Evolutionary conservation across 2,329 filamentous ascomycete genomes (phyloP).

Genomic region (Pestalotiopsis sp.): DNA sequence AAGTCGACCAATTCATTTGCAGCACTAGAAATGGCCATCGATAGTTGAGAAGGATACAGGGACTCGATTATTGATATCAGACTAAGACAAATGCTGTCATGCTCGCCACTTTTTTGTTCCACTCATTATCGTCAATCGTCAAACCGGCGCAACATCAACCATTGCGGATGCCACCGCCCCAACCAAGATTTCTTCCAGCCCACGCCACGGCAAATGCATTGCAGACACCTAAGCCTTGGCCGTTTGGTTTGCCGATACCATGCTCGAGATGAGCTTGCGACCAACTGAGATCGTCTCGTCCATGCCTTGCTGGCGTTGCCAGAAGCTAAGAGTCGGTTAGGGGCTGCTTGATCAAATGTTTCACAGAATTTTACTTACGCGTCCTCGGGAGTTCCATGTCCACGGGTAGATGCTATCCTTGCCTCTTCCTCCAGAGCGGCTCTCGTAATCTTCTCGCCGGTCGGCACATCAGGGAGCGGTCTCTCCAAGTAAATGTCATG

Average conservation of each 20-base stretch:
- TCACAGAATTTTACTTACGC: slow-evolving; percentile 38
- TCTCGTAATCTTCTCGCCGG: slow-evolving; percentile 66
- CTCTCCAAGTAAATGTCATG: slow-evolving; percentile 52
- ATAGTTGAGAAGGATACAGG: not conserved
- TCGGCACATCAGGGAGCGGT: slow-evolving; percentile 49
- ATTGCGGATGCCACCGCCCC: not conserved
- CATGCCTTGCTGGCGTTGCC: slow-evolving; percentile 62
- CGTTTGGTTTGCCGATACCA: slow-evolving; percentile 9
- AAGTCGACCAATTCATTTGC: slow-evolving; percentile 4
- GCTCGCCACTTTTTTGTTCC: not conserved
- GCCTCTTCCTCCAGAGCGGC: slow-evolving; percentile 68
- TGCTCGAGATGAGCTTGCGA: slow-evolving; percentile 54
- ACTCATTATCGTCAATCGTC: not conserved
- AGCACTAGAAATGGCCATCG: not conserved
- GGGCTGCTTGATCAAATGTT: not conserved
- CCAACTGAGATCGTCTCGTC: slow-evolving; percentile 61
- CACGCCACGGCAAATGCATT: not conserved
- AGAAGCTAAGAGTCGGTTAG: slow-evolving; percentile 51
- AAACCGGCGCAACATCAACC: not conserved
- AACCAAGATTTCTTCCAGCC: not conserved
- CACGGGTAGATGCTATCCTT: slow-evolving; percentile 50
- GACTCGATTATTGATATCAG: not conserved
- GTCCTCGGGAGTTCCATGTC: slow-evolving; percentile 55
- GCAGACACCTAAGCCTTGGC: slow-evolving; percentile 12
- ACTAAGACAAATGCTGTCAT: not conserved